phyloP scores from a whole-genome alignment of 2,329 filamentous ascomycete genomes.

The Penicillium sp. region DNA sequence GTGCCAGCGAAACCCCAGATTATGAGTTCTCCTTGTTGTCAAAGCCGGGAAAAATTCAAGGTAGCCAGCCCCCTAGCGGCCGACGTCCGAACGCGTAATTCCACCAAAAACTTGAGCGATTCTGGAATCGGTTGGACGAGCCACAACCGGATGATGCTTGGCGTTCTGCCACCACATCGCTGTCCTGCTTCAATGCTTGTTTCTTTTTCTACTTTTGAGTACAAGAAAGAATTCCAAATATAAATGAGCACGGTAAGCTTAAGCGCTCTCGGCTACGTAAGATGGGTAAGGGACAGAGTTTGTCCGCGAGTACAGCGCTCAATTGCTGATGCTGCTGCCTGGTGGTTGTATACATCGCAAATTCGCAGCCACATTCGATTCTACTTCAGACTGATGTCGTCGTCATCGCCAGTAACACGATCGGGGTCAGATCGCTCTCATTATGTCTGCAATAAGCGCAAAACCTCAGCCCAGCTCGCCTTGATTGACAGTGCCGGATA shows the following conservation, averaged over 20 bases:
- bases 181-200: neutral
- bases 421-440: neutral
- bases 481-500: neutral
- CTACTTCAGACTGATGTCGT: neutral
- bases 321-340: neutral
- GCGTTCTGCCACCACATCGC: constrained; percentile 6
- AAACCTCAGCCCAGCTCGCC: neutral
- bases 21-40: constrained; percentile 9
- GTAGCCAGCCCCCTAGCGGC: constrained; percentile 10
- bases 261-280: neutral
- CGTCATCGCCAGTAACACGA: neutral
- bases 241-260: neutral
- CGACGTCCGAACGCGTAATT: constrained; percentile 19
- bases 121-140: constrained; percentile 1
- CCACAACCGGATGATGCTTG: constrained; percentile 21
- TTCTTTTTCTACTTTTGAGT: neutral
- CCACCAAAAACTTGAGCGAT: constrained; percentile 6
- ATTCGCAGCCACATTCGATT: neutral
- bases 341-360: neutral
- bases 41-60: constrained; percentile 7
- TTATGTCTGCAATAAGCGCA: neutral
- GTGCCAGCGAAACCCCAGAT: constrained; percentile 13
- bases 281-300: neutral
- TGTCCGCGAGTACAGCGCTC: neutral
- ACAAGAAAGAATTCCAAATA: neutral